Evolutionary conservation across 768 basidiomycete genomes (phyloP).

Genomic region (Rhizopogon rudus): DNA sequence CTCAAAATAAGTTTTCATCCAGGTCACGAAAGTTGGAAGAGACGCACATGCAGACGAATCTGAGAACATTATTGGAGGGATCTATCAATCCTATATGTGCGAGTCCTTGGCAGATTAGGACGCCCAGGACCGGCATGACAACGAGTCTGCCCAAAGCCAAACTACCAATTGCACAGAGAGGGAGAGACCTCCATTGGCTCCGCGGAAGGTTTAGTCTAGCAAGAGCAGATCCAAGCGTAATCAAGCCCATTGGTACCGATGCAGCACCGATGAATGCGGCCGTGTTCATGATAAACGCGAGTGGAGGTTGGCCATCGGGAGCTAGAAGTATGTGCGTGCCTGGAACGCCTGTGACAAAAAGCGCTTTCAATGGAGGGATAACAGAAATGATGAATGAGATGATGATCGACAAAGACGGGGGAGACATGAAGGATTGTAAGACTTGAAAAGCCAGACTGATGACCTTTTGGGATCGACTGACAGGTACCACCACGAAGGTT

Average conservation of each 20-base stretch:
- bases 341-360: slow-evolving; percentile 46
- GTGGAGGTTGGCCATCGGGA: slow-evolving; percentile 65
- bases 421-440: slow-evolving; percentile 36
- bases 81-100: slow-evolving; percentile 42
- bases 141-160: slow-evolving; percentile 53
- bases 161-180: slow-evolving; percentile 46
- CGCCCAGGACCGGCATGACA: slow-evolving; percentile 56
- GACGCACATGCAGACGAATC: slow-evolving; percentile 66
- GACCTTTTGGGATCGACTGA: slow-evolving; percentile 1
- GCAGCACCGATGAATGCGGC: slow-evolving; percentile 57
- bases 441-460: slow-evolving; percentile 10
- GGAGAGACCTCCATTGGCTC: slow-evolving; percentile 39
- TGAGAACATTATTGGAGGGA: slow-evolving; percentile 50
- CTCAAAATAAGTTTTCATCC: not conserved
- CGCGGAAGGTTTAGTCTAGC: slow-evolving; percentile 51
- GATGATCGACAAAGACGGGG: slow-evolving; percentile 50
- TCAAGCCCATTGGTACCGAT: slow-evolving; percentile 57
- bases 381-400: slow-evolving; percentile 52
- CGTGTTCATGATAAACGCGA: slow-evolving; percentile 55
- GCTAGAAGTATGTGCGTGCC: slow-evolving; percentile 41
- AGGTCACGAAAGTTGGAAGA: not conserved
- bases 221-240: slow-evolving; percentile 58
- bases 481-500: not conserved
- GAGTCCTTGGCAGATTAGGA: slow-evolving; percentile 51
- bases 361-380: slow-evolving; percentile 50